phyloP scores from a whole-genome alignment of 1,284 basidiomycete species.

The Schizopora paradoxa region DNA sequence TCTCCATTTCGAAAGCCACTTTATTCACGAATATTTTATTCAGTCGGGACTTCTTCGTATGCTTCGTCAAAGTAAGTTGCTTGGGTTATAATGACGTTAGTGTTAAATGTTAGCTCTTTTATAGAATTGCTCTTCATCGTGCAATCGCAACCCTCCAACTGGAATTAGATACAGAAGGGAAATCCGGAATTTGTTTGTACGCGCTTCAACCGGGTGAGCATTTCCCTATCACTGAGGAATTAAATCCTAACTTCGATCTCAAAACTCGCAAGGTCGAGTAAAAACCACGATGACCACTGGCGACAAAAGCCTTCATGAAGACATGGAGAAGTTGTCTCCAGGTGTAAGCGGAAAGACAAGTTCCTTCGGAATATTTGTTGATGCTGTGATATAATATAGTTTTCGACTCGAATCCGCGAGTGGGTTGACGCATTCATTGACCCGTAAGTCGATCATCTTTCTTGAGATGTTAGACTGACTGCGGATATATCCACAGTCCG shows the following conservation, averaged over 20 bases:
- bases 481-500: neutral
- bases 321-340: conserved; percentile 2
- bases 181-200: conserved; percentile 3
- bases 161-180: conserved; percentile 2
- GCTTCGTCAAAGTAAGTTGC: conserved; percentile 5
- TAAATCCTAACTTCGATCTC: neutral
- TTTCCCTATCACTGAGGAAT: neutral
- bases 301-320: neutral
- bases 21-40: neutral
- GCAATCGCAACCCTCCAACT: conserved; percentile 3
- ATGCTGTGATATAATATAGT: neutral
- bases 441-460: neutral
- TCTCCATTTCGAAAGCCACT: too few relatives aligned
- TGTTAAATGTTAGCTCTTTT: neutral
- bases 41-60: conserved; percentile 2
- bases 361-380: neutral
- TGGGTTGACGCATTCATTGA: conserved; percentile 2
- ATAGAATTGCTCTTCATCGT: conserved; percentile 5
- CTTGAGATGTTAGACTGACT: too few relatives aligned
- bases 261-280: neutral
- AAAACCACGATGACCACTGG: neutral
- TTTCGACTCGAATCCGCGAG: neutral
- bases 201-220: conserved; percentile 7
- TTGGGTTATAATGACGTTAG: neutral
- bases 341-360: neutral